Evolutionary conservation across 805 yeast species (phyloP), one percentile per base, ranked within the genome.

Genomic region (Starmerella scarabaei): DNA sequence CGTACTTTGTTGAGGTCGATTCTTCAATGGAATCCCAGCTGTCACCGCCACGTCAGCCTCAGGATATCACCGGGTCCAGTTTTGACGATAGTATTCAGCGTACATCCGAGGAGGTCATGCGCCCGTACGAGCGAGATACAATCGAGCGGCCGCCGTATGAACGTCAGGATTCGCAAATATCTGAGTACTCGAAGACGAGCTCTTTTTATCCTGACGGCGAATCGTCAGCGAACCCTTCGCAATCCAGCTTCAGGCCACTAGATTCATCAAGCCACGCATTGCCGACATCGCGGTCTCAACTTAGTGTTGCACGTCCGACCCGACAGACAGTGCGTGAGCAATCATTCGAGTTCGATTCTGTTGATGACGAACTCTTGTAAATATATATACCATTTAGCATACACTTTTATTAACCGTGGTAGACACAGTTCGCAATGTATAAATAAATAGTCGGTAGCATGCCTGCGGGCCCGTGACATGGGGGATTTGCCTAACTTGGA

Each of bases 191-290:
- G 27, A 38, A 38, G 21, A 26, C 50, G 35, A 35, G 41, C 19
- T 46, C 50, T 1, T 39, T 18, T 35, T 46, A 46, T 30, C 47
- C 47, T 4, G 44, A 45, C 20, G 33, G 31, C n/a, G 35, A 32
- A 4, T 23, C 35, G 4, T 45, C 47, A 5, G 50, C 50, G 11
- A 43, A 45, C 37, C 40, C 31, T 14, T 40, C 45, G 9, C 38
- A 36, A 18, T 33, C 41, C 6, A 45, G 49, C 33, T 19, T 45
- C 26, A 7, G 26, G 7, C 9, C 26, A 7, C 7, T 7, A 7
- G 11, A 23, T 11, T 23, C 26, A 11, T 23, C 26, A 7, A 7
- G 11, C 9, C 26, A 23, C 11, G 46, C 43, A 15, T 9, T 15
- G 8, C 26, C 26, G 9, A 7, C 26, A 7, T 11, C 7, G 26